Conservation (phyloP, 2,329 filamentous ascomycete species). For the Chaetomium olivaceum region DNA sequence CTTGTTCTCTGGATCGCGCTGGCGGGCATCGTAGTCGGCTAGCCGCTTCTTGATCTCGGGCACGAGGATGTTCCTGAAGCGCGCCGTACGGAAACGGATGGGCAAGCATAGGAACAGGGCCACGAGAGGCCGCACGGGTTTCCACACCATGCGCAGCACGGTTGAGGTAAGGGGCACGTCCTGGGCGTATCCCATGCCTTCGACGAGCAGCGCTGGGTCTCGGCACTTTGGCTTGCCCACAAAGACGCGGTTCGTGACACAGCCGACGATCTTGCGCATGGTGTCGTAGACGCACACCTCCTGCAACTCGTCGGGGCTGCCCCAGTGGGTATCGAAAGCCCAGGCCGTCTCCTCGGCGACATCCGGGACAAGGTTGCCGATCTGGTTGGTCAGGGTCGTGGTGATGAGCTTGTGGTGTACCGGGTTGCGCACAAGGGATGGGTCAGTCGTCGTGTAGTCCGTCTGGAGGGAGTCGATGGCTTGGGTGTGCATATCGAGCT, state of each 20-base stretch:
- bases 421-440: constrained; percentile 30
- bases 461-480: constrained; percentile 33
- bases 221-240: constrained; percentile 37
- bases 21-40: constrained; percentile 29
- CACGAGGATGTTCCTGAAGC: constrained; percentile 31
- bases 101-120: constrained; percentile 35
- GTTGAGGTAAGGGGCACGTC: constrained; percentile 31
- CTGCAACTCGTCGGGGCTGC: constrained; percentile 26
- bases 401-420: constrained; percentile 36
- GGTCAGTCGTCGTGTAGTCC: constrained; percentile 34
- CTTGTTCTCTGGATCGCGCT: constrained; percentile 30
- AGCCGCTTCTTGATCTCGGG: constrained; percentile 36
- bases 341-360: constrained; percentile 36
- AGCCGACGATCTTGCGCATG: constrained; percentile 34
- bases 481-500: constrained; percentile 32
- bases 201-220: constrained; percentile 32
- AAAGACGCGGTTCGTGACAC: constrained; percentile 38
- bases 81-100: constrained; percentile 31
- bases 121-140: constrained; percentile 31
- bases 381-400: constrained; percentile 36
- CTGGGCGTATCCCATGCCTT: constrained; percentile 33
- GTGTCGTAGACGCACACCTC: constrained; percentile 34
- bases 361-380: constrained; percentile 37
- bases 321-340: constrained; percentile 35
- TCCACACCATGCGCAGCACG: constrained; percentile 30